Base-by-base conservation (phyloP, 441 rosid genomes). In the Populus hybrid region DNA sequence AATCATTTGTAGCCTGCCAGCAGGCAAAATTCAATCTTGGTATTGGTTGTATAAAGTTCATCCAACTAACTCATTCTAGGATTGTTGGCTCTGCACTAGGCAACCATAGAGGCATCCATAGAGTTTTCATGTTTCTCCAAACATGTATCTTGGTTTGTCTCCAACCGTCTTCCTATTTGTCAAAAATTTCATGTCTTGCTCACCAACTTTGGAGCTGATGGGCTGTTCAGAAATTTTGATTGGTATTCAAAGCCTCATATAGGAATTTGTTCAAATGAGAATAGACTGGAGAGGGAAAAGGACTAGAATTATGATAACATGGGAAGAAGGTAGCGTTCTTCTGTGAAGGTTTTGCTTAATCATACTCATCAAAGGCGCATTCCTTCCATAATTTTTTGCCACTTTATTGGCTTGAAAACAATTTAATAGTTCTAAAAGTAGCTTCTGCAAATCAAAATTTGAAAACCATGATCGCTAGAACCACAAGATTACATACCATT, bases 401-500 rank as follows among this genome's bases (percentile, higher is more conserved):
- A 66, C 38, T 72, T 38, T 74, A 71, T 26, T 73, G 69, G 77
- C 36, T 59, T 59, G 54, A 34, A 20, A 42, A 75, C 57, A 77
- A 80, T 67, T 79, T 73, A 69, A 76, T n/a, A 71, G 20, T 46
- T 16, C 6, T 32, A 77, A 74, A 65, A 64, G 50, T 30, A 21
- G 21, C 71, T 12, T 28, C 61, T 23, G 26, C 54, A 71, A 54
- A 8, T 46, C 7, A 2, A 50, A 61, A 23, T 32, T 57, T 30
- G 36, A 77, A 73, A 8, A 72, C 72, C n/a, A 70, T 16, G 38
- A 73, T 59, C 46, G 61, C 24, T 59, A 42, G 10, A 40, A 57
- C 57, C 5, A 20, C 46, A 75, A 80, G 30, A 38, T 42, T 18
- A 61, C 91, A 54, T 84, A 94, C 99, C 98, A 73, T 90, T 96